Conservation (phyloP, 208 protist species). For the Trichomonas gallinae region DNA sequence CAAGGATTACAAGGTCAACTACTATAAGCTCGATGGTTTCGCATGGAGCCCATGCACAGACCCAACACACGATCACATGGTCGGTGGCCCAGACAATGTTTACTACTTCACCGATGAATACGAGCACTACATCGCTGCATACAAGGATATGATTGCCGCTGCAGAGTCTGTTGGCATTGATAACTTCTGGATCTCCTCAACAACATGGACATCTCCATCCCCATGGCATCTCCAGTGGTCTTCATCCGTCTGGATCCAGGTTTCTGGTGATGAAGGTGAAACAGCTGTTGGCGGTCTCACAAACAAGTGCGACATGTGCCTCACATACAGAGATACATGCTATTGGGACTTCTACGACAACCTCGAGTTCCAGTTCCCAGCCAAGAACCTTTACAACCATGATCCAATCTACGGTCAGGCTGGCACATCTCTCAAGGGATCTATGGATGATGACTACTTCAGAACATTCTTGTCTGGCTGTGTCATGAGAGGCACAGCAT, state of each 20-base stretch:
- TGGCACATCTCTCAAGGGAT: not conserved
- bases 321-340: not conserved
- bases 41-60: not conserved
- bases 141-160: not conserved
- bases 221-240: not conserved
- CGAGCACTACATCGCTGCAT: not conserved
- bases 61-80: not conserved
- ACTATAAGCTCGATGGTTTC: not conserved
- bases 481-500: not conserved
- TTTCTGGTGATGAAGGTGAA: not conserved
- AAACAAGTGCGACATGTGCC: not conserved
- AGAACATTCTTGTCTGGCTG: not conserved
- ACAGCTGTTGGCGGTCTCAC: not conserved
- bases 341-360: not conserved
- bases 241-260: not conserved
- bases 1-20: not conserved
- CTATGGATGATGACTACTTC: not conserved
- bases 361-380: not conserved
- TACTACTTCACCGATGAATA: not conserved
- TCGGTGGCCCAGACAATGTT: not conserved
- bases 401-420: not conserved
- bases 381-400: not conserved
- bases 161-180: not conserved
- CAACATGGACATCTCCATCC: not conserved
- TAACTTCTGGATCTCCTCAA: not conserved